These are phyloP conservation scores for Xylaria cubensis DNA, from an alignment of 495 filamentous ascomycete species.

Conservation along the genomic window DNA sequence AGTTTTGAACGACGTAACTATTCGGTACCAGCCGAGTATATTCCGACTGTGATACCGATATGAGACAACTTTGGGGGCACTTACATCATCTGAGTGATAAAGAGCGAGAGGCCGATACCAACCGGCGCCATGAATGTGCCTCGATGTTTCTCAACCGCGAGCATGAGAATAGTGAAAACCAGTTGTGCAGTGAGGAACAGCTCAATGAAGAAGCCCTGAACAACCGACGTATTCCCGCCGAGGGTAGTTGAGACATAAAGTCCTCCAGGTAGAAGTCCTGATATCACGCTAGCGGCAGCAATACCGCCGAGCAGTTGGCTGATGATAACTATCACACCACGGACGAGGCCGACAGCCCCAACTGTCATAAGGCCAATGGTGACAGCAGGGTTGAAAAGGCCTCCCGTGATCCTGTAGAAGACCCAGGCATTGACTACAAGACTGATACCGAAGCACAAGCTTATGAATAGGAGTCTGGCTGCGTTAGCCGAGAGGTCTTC, in stretches of 20 bases:
- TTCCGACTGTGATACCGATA: conserved; percentile 5
- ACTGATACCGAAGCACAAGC: conserved; percentile 75
- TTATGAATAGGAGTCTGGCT: conserved; percentile 68
- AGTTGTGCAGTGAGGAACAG: conserved; percentile 80
- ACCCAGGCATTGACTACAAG: conserved; percentile 84
- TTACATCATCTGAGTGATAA: conserved; percentile 70
- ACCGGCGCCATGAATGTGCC: conserved; percentile 80
- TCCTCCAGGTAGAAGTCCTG: conserved; percentile 65
- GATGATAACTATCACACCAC: conserved; percentile 58
- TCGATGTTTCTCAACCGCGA: conserved; percentile 84
- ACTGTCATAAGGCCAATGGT: conserved; percentile 65
- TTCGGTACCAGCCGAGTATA: background rate
- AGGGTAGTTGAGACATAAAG: conserved; percentile 68
- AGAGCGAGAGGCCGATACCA: conserved; percentile 76
- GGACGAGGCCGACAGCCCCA: conserved; percentile 58
- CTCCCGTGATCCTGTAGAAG: conserved; percentile 81
- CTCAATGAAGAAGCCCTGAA: conserved; percentile 73
- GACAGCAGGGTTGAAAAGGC: conserved; percentile 80
- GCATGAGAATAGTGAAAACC: conserved; percentile 80
- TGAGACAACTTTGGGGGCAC: conserved; percentile 13
- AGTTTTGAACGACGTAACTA: background rate
- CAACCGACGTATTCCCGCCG: conserved; percentile 59
- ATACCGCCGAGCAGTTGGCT: conserved; percentile 67
- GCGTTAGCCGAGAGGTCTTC: conserved; percentile 44
- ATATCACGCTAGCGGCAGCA: conserved; percentile 63